Evolutionary conservation across 495 filamentous ascomycete genomes (phyloP).

Genomic region (Penicillium odoratum): DNA sequence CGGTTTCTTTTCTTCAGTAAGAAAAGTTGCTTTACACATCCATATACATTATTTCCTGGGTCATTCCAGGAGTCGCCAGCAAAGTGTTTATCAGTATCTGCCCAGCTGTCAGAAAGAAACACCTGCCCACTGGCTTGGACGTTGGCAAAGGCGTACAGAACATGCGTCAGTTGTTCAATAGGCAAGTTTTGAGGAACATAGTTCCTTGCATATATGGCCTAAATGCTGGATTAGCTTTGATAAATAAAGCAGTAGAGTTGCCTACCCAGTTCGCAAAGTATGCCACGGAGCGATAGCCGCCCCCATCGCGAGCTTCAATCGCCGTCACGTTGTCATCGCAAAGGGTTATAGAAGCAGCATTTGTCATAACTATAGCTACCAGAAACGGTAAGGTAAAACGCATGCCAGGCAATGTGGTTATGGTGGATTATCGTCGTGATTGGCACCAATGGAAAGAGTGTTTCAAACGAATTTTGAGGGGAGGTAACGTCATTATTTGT

Average conservation of each 20-base stretch:
- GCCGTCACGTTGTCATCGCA: slow-evolving; percentile 4
- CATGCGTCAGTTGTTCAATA: slow-evolving; percentile 73
- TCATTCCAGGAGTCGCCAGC: slow-evolving; percentile 74
- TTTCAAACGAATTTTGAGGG: neutral
- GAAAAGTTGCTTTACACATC: slow-evolving; percentile 83
- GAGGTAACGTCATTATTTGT: slow-evolving; percentile 10
- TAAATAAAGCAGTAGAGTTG: neutral
- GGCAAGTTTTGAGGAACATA: slow-evolving; percentile 76
- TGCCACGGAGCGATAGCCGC: slow-evolving; percentile 66
- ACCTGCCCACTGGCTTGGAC: slow-evolving; percentile 65
- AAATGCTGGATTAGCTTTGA: slow-evolving; percentile 4
- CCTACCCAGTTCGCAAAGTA: slow-evolving; percentile 81
- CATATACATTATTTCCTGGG: slow-evolving; percentile 76
- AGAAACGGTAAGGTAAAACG: neutral
- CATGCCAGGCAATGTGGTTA: neutral
- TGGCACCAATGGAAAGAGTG: neutral
- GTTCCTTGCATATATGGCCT: slow-evolving; percentile 74
- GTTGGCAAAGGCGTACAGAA: slow-evolving; percentile 84
- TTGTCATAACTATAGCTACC: slow-evolving; percentile 3
- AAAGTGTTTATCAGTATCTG: slow-evolving; percentile 75
- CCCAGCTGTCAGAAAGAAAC: slow-evolving; percentile 78
- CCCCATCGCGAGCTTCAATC: slow-evolving; percentile 17
- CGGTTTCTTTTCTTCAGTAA: slow-evolving; percentile 78
- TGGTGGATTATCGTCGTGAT: neutral
- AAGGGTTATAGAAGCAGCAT: slow-evolving; percentile 12